Conservation (phyloP, 805 yeast genomes). For the Millerozyma acaciae region DNA sequence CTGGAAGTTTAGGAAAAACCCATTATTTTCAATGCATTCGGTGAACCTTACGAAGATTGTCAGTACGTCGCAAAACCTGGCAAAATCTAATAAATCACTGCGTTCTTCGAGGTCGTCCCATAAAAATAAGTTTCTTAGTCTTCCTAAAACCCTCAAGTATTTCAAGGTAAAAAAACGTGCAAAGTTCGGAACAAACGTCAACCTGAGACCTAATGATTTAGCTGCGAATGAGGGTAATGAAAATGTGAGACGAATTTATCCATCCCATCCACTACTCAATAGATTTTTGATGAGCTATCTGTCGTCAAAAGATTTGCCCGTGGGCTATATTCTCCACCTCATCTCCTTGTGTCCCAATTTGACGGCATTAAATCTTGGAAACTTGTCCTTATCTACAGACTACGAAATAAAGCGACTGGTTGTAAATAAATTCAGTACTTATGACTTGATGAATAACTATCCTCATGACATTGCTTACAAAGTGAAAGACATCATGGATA, state of each 20-base stretch:
- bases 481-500: slow-evolving; percentile 20
- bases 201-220: slow-evolving; percentile 1
- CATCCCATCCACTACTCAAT: slow-evolving; percentile 57
- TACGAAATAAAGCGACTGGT: slow-evolving; percentile 46
- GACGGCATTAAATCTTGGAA: slow-evolving; percentile 51
- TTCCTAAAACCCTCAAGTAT: slow-evolving; percentile 18
- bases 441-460: slow-evolving; percentile 37
- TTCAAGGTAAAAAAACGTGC: slow-evolving; percentile 16
- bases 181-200: slow-evolving; percentile 5
- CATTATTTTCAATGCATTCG: slow-evolving; percentile 45
- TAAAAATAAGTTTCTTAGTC: slow-evolving; percentile 7
- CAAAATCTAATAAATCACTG: slow-evolving; percentile 13
- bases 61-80: slow-evolving; percentile 16
- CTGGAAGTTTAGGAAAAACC: slow-evolving; percentile 77
- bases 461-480: slow-evolving; percentile 25
- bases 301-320: slow-evolving; percentile 69
- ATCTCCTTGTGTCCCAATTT: slow-evolving; percentile 66
- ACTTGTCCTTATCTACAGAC: slow-evolving; percentile 62
- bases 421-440: slow-evolving; percentile 33
- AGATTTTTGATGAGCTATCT: slow-evolving; percentile 61
- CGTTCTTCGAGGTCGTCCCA: slow-evolving; percentile 15
- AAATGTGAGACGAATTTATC: not conserved
- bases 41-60: slow-evolving; percentile 13
- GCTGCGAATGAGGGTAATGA: slow-evolving; percentile 4
- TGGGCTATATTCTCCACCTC: slow-evolving; percentile 70